Evolutionary conservation across 2,329 filamentous ascomycete species (phyloP).

Genomic region (Phyllosticta ampelicida): DNA sequence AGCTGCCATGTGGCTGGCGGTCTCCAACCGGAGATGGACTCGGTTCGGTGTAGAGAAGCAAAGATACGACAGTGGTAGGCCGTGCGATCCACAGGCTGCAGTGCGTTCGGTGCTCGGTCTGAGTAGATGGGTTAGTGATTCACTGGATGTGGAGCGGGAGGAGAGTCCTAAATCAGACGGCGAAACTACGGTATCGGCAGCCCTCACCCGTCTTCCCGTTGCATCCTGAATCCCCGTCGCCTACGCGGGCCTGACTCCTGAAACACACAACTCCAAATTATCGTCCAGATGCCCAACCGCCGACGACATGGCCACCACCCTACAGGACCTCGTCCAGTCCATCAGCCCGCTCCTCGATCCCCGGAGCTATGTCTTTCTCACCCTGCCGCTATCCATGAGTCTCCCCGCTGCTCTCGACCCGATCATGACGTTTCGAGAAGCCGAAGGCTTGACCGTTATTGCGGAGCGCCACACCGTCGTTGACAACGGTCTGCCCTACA

Average conservation of each 20-base stretch:
- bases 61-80: background rate
- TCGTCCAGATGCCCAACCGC: background rate
- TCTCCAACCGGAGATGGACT: background rate
- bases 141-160: background rate
- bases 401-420: background rate
- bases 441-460: constrained; percentile 4
- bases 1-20: background rate
- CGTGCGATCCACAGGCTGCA: background rate
- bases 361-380: constrained; percentile 2
- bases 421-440: constrained; percentile 5
- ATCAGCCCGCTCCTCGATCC: background rate
- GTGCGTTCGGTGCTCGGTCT: background rate
- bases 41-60: background rate
- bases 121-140: too few relatives aligned
- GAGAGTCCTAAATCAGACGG: background rate
- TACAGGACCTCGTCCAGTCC: background rate
- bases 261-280: background rate
- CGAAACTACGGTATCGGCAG: background rate
- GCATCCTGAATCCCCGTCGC: background rate
- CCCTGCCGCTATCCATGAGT: background rate
- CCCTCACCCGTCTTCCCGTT: background rate
- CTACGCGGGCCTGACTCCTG: background rate
- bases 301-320: background rate
- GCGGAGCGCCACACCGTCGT: background rate
- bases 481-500: background rate